These are phyloP conservation scores for Paraleonurus japonicus DNA, from an alignment of 257 asterid genomes.

Conservation along the genomic window DNA sequence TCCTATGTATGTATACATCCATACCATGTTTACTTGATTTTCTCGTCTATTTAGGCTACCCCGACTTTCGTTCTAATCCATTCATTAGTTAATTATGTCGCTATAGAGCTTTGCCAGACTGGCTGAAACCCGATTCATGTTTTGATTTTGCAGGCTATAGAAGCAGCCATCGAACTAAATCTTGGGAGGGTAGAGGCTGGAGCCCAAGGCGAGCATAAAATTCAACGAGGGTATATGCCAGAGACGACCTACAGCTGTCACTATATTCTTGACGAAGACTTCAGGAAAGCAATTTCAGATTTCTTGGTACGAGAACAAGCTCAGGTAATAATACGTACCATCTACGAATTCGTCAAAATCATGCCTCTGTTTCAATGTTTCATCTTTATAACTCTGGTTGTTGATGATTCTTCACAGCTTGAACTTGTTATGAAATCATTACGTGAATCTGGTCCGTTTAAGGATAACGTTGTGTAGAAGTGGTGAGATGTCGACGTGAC, in stretches of 20 bases:
- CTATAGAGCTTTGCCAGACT: too few relatives aligned
- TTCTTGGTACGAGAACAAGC: constrained; percentile 80
- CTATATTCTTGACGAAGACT: constrained; percentile 70
- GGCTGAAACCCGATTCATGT: too few relatives aligned
- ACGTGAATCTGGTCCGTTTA: constrained; percentile 82
- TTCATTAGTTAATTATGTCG: neutral
- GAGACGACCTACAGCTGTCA: constrained; percentile 85
- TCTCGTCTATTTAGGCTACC: neutral
- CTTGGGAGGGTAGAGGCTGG: constrained; percentile 94
- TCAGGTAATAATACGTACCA: constrained; percentile 45
- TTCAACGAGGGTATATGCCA: constrained; percentile 94
- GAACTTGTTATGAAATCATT: constrained; percentile 67
- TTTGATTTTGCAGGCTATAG: constrained; percentile 69
- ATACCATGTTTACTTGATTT: too few relatives aligned
- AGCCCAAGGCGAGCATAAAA: constrained; percentile 98
- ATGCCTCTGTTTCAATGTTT: neutral
- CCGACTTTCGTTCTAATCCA: neutral
- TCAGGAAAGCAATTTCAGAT: constrained; percentile 62
- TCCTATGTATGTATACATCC: too few relatives aligned
- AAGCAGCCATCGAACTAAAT: constrained; percentile 88
- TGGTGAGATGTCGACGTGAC: neutral
- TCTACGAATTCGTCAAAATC: neutral
- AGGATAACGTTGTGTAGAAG: constrained; percentile 44
- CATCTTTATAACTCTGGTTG: neutral
- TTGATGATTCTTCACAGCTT: constrained; percentile 46